Evolutionary conservation across 2,329 filamentous ascomycete species (phyloP).

Genomic region (Paecilomyces dactylethromorphus): DNA sequence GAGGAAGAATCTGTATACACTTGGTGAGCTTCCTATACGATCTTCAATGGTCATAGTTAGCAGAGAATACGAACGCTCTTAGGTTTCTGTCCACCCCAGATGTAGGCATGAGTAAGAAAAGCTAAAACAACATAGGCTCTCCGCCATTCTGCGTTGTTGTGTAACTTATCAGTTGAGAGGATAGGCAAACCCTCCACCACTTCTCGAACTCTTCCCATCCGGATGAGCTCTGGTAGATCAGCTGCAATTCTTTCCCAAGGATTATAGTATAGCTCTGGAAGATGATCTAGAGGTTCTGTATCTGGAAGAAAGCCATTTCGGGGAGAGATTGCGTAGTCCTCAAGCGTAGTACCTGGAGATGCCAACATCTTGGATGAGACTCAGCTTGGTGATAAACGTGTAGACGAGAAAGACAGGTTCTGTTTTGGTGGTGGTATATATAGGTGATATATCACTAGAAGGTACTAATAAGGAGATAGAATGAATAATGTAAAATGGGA

Average conservation of each 20-base stretch:
- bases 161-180: slow-evolving; percentile 67
- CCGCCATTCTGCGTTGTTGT: slow-evolving; percentile 79
- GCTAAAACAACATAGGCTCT: slow-evolving; percentile 70
- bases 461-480: background rate
- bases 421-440: background rate
- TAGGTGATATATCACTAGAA: background rate
- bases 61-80: slow-evolving; percentile 48
- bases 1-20: slow-evolving; percentile 25
- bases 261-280: slow-evolving; percentile 79
- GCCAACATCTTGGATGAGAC: background rate
- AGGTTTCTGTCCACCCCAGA: slow-evolving; percentile 72
- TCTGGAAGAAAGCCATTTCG: slow-evolving; percentile 76
- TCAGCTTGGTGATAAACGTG: background rate
- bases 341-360: slow-evolving; percentile 37
- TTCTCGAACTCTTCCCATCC: slow-evolving; percentile 66
- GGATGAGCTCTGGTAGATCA: slow-evolving; percentile 44
- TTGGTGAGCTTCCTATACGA: background rate
- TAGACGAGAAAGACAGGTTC: background rate
- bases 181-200: slow-evolving; percentile 72
- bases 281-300: slow-evolving; percentile 63
- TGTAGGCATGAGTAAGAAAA: slow-evolving; percentile 72
- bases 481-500: background rate
- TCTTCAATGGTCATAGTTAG: background rate
- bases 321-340: slow-evolving; percentile 58
- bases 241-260: slow-evolving; percentile 61